Conservation (phyloP, 208 protist species). For the Leishmania tarentolae region DNA sequence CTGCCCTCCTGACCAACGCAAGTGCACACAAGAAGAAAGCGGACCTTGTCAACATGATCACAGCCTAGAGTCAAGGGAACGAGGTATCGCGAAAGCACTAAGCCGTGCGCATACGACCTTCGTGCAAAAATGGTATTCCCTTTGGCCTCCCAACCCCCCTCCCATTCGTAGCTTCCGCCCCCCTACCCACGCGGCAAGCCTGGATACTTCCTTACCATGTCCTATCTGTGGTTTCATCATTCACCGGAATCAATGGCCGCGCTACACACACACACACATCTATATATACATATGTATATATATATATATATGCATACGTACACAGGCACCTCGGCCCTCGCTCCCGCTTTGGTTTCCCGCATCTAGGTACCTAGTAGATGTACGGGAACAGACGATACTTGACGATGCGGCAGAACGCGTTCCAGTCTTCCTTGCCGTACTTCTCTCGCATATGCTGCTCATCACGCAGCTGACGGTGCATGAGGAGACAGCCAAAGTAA, state of each 20-base stretch:
- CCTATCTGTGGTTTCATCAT: not conserved
- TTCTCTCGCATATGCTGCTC: constrained; percentile 91
- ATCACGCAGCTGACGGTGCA: constrained; percentile 94
- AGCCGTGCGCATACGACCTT: not conserved
- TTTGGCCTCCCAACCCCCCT: too few species aligned
- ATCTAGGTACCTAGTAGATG: constrained; percentile 55
- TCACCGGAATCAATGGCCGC: not conserved
- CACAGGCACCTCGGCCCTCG: not conserved
- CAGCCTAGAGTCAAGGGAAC: not conserved
- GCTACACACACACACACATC: not conserved
- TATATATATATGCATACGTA: too few species aligned
- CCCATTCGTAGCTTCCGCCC: not conserved
- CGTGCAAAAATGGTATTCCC: not conserved
- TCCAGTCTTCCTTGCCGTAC: constrained; percentile 92
- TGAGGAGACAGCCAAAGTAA: constrained; percentile 93
- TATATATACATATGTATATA: too few species aligned
- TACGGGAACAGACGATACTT: constrained; percentile 91
- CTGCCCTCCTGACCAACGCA: not conserved
- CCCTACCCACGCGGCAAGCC: not conserved
- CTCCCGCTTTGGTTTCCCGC: not conserved
- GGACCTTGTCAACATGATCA: not conserved
- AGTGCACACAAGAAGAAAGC: not conserved
- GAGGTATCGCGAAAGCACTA: not conserved
- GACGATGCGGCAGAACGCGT: constrained; percentile 90
- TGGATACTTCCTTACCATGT: not conserved